phyloP scores from a whole-genome alignment of 805 yeast species.

The Nakazawaea pomicola region DNA sequence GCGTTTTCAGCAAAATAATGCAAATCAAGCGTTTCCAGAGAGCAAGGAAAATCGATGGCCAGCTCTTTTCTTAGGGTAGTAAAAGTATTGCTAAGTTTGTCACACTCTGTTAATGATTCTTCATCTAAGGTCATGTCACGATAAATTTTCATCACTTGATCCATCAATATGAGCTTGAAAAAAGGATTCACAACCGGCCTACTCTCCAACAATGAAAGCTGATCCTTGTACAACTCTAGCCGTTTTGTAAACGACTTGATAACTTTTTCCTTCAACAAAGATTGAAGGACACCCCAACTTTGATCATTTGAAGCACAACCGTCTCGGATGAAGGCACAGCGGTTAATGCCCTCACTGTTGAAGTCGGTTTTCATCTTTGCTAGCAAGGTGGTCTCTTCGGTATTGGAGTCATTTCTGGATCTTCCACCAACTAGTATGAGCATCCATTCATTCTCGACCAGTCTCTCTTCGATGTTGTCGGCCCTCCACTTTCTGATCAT shows the following conservation, averaged over 20 bases:
- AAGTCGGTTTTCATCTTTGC: conserved; percentile 28
- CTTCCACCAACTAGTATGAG: conserved; percentile 43
- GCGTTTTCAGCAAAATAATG: conserved; percentile 3
- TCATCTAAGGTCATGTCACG: conserved; percentile 51
- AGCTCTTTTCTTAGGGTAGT: conserved; percentile 13
- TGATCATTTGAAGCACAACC: background rate
- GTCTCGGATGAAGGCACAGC: background rate
- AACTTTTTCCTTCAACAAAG: conserved; percentile 25
- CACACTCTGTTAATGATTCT: conserved; percentile 53
- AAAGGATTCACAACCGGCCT: conserved; percentile 15
- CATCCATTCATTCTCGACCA: conserved; percentile 55
- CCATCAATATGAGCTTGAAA: conserved; percentile 13
- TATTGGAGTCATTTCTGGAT: conserved; percentile 18
- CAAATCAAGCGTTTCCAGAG: background rate
- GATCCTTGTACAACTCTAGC: conserved; percentile 32
- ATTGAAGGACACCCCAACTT: conserved; percentile 1
- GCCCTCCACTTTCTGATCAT: conserved; percentile 77
- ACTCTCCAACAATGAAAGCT: conserved; percentile 14
- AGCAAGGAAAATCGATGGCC: background rate
- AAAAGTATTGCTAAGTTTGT: conserved; percentile 34
- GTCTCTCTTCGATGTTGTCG: conserved; percentile 29
- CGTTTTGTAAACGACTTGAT: conserved; percentile 54
- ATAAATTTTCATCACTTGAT: conserved; percentile 31
- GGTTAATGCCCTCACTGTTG: background rate
- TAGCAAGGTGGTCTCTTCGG: conserved; percentile 24